Evolutionary conservation across 352 stramenopile species (phyloP), one percentile per base, ranked within the genome.

Genomic region (Chrysophaeum taylorii): DNA sequence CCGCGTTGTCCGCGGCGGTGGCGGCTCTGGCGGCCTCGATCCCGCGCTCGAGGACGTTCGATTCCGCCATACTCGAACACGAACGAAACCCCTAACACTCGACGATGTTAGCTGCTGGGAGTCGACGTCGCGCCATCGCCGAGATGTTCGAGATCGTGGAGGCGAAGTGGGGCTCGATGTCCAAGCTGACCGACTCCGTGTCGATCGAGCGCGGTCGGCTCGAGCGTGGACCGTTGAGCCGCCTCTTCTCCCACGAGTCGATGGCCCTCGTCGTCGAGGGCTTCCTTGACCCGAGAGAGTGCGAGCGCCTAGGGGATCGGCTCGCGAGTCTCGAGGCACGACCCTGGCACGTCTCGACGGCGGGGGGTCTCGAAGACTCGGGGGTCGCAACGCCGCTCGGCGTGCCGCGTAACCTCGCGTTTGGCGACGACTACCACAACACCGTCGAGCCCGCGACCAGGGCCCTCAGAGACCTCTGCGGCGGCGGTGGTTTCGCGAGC

Each of bases 291-390:
- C 75, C 50, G 77, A 78, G 31, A 61, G 33, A 18, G n/a, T 31
- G 0, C 29, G 68, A 61, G 72, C 73, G 41, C 43, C 75, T 27
- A 48, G 68, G 18, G 53, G 29, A 53, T 35, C 48, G n/a, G 75
- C 63, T 31, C 71, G 60, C 29, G 42, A 39, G 23, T 21, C 9
- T 21, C 25, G 31, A 68, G 54, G 21, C 52, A 23, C 68, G 66
- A 48, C 89, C 89, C 71, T 91, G 85, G 84, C 84, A 88, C 78
- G 73, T 91, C 0, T 83, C 73, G n/a, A 89, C 80, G 25, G 72
- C 68, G 14, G 68, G 76, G 43, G 84, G 84, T 27, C 76, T 91
- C 33, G 84, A 92, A 70, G 83, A 73, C 38, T 86, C 78, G 68
- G 86, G 91, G 74, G 86, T 92, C 1, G 70, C 68, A 25, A 36